Conservation (phyloP, 1,139 yeast species). For the Pichia kudriavzevii region DNA sequence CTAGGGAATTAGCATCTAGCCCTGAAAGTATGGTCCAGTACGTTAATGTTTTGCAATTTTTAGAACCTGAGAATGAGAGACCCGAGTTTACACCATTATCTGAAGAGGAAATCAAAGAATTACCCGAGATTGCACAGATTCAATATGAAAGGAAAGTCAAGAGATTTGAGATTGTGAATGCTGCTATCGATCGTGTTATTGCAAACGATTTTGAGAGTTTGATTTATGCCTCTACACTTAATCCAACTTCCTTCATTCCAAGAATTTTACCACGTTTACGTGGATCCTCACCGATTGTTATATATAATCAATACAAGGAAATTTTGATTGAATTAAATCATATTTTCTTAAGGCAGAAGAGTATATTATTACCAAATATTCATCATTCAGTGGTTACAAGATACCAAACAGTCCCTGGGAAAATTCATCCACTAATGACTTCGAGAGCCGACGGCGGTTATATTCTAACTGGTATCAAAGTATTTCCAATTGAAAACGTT, state of each 20-base stretch:
- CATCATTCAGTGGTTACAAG: slow-evolving; percentile 77
- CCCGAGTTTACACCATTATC: slow-evolving; percentile 44
- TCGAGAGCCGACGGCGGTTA: slow-evolving; percentile 92
- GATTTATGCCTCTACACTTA: slow-evolving; percentile 64
- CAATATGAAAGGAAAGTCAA: slow-evolving; percentile 63
- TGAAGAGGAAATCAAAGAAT: slow-evolving; percentile 43
- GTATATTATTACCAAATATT: slow-evolving; percentile 77
- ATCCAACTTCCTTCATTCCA: slow-evolving; percentile 59
- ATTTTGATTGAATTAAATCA: slow-evolving; percentile 67
- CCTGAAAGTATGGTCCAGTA: slow-evolving; percentile 54
- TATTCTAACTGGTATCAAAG: slow-evolving; percentile 71
- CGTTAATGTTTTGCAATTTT: slow-evolving; percentile 70
- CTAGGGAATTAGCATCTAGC: slow-evolving; percentile 43
- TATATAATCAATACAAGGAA: slow-evolving; percentile 79
- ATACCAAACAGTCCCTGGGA: slow-evolving; percentile 89
- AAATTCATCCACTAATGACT: slow-evolving; percentile 93
- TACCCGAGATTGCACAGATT: slow-evolving; percentile 54
- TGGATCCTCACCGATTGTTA: slow-evolving; percentile 81
- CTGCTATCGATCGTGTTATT: slow-evolving; percentile 43
- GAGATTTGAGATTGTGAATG: slow-evolving; percentile 49
- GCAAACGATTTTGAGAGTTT: slow-evolving; percentile 68
- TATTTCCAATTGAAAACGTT: slow-evolving; percentile 58
- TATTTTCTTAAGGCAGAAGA: slow-evolving; percentile 51
- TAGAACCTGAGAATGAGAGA: slow-evolving; percentile 62
- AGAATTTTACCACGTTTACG: slow-evolving; percentile 57